A percentile compares a stretch with the other conserved stretches of the same genome.
Conservation (phyloP, 2,329 filamentous ascomycete species). For the Ophiostoma ulmi region DNA sequence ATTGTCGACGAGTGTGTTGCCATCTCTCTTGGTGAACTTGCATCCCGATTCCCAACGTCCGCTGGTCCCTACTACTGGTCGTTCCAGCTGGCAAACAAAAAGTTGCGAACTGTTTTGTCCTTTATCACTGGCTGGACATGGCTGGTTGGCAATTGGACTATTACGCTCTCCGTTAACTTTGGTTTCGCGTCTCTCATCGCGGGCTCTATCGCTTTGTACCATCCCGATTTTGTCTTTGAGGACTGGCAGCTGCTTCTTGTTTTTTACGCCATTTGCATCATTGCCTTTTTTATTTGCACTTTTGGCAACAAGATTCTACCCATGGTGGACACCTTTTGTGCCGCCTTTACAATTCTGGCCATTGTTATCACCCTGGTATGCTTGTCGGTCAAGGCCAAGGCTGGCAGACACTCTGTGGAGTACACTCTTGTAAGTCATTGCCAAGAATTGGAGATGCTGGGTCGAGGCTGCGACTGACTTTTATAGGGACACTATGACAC, state of each 20-base stretch:
- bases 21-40: conserved; percentile 29
- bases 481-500: conserved; percentile 20
- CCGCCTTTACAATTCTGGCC: conserved; percentile 44
- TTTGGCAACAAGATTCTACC: conserved; percentile 45
- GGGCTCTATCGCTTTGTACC: conserved; percentile 53
- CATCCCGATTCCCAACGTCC: conserved; percentile 22
- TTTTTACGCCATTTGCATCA: conserved; percentile 24
- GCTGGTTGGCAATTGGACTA: conserved; percentile 74
- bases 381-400: conserved; percentile 42
- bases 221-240: conserved; percentile 32
- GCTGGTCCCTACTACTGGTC: conserved; percentile 66
- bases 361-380: conserved; percentile 47
- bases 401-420: conserved; percentile 15
- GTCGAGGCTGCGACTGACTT: neutral
- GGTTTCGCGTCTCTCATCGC: conserved; percentile 64
- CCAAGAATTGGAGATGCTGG: neutral
- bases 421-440: conserved; percentile 6
- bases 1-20: conserved; percentile 52
- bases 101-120: conserved; percentile 57
- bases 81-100: conserved; percentile 62
- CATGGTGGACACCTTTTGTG: conserved; percentile 41
- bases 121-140: conserved; percentile 75
- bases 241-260: conserved; percentile 23
- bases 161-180: conserved; percentile 77
- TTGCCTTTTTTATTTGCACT: conserved; percentile 21